A percentile compares a stretch with the other conserved stretches of the same genome.
Evolutionary conservation across 2,329 filamentous ascomycete genomes (phyloP).

Genomic region (Nigrospora sphaerica): DNA sequence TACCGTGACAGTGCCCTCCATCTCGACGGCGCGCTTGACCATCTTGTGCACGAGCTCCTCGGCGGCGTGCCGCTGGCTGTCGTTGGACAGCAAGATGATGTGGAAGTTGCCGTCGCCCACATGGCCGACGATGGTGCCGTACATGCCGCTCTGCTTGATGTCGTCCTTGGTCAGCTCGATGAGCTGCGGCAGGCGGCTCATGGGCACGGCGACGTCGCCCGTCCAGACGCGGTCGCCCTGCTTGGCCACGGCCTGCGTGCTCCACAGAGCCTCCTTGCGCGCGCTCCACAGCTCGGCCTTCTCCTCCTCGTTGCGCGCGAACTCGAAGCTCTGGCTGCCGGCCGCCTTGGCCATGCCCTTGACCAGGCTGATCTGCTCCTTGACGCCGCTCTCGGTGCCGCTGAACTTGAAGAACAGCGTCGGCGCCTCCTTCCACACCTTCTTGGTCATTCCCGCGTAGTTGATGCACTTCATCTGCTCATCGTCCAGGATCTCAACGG

Average conservation of each 20-base stretch:
- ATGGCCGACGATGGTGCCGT: conserved; percentile 61
- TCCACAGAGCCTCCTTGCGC: conserved; percentile 79
- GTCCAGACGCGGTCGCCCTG: conserved; percentile 74
- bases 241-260: conserved; percentile 60
- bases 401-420: conserved; percentile 69
- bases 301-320: conserved; percentile 64
- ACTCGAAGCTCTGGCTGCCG: conserved; percentile 67
- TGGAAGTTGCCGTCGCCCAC: conserved; percentile 78
- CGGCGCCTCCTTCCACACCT: conserved; percentile 55
- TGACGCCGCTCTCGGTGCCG: conserved; percentile 58
- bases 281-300: conserved; percentile 75
- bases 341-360: conserved; percentile 27
- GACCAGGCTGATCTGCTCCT: conserved; percentile 60
- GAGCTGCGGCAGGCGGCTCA: conserved; percentile 64
- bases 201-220: conserved; percentile 78
- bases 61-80: conserved; percentile 58
- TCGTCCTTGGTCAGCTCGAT: conserved; percentile 70
- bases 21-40: conserved; percentile 78
- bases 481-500: conserved; percentile 74
- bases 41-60: conserved; percentile 72
- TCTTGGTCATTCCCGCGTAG: conserved; percentile 47
- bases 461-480: conserved; percentile 61
- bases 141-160: conserved; percentile 47
- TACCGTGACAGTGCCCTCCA: conserved; percentile 76
- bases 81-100: conserved; percentile 53